Percentiles rank a stretch among this genome's conserved stretches.
Evolutionary conservation across 2,329 filamentous ascomycete genomes (phyloP).

Genomic region (Mycosphaerella sp.): DNA sequence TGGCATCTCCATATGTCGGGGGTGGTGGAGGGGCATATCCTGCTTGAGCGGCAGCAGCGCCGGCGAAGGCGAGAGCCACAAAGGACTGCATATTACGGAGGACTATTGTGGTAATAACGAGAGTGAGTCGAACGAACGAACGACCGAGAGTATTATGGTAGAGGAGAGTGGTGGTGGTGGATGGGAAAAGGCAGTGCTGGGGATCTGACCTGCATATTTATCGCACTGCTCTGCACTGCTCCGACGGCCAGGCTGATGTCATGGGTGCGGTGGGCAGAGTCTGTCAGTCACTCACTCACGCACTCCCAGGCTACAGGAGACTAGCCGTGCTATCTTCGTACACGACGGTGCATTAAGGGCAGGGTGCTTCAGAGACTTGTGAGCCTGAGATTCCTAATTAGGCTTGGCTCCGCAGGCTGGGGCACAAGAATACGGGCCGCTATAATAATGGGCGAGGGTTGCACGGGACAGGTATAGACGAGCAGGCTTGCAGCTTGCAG

Average conservation of each 20-base stretch:
- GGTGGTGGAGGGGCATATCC: slow-evolving; percentile 2
- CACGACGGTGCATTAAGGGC: slow-evolving; percentile 3
- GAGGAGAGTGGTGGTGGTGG: slow-evolving; percentile 6
- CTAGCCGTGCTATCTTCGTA: slow-evolving; percentile 14
- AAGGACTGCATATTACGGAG: slow-evolving; percentile 13
- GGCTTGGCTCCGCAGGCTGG: background rate
- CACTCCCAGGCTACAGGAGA: too few species aligned
- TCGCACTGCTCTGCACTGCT: slow-evolving; percentile 5
- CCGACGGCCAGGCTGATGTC: slow-evolving; percentile 9
- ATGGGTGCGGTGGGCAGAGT: slow-evolving; percentile 13
- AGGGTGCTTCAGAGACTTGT: slow-evolving; percentile 6
- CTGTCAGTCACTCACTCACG: too few species aligned
- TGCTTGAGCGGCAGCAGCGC: slow-evolving; percentile 8
- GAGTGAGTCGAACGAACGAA: slow-evolving; percentile 5
- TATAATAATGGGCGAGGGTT: slow-evolving; percentile 7
- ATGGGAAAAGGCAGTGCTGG: slow-evolving; percentile 2
- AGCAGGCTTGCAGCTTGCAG: too few species aligned
- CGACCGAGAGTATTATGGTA: background rate
- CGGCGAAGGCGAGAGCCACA: slow-evolving; percentile 10
- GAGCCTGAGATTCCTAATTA: background rate
- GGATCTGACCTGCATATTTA: slow-evolving; percentile 10
- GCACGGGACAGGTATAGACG: too few species aligned
- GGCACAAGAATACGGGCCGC: slow-evolving; percentile 13
- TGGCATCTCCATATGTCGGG: background rate
- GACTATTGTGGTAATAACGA: slow-evolving; percentile 8